Percentiles rank a stretch among this genome's conserved stretches.
These are phyloP conservation scores for Leccinum pachyderme DNA, from an alignment of 1,284 basidiomycete genomes.

Conservation along the genomic window DNA sequence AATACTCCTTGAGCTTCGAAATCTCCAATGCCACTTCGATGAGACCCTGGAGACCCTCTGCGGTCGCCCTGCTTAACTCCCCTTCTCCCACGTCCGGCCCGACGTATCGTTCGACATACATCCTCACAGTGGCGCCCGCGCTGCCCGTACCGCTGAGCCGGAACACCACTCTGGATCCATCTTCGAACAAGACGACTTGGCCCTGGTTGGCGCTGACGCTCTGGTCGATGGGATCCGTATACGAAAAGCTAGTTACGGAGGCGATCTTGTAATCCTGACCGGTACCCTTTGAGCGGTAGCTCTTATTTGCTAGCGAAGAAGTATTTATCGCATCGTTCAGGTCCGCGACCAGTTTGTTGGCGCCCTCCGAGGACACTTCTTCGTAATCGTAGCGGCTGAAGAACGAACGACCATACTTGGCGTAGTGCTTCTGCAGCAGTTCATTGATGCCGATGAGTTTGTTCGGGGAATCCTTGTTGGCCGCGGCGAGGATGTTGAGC, in stretches of 20 bases:
- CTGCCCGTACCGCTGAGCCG: conserved; percentile 94
- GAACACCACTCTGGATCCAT: conserved; percentile 94
- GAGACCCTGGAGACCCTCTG: conserved; percentile 89
- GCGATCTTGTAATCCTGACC: conserved; percentile 77
- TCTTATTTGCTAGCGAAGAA: conserved; percentile 64
- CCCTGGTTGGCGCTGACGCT: conserved; percentile 96
- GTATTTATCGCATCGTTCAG: conserved; percentile 73
- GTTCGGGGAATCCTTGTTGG: conserved; percentile 79
- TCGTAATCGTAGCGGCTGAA: conserved; percentile 99
- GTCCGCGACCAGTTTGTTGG: conserved; percentile 80
- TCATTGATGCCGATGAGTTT: conserved; percentile 86
- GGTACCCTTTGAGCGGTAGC: conserved; percentile 65
- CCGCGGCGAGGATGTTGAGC: conserved; percentile 95
- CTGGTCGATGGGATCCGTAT: conserved; percentile 96
- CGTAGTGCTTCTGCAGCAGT: conserved; percentile 84
- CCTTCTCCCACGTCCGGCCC: conserved; percentile 60
- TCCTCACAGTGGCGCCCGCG: conserved; percentile 90
- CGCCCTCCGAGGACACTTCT: conserved; percentile 90
- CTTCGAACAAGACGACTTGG: conserved; percentile 87
- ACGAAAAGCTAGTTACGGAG: conserved; percentile 85
- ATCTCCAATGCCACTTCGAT: conserved; percentile 91
- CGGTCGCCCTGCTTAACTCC: conserved; percentile 78
- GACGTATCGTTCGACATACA: conserved; percentile 94
- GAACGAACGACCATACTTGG: conserved; percentile 94
- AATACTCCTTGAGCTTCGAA: conserved; percentile 83